Evolutionary conservation across 495 filamentous ascomycete species (phyloP).

Genomic region (Penicillium goetzii): DNA sequence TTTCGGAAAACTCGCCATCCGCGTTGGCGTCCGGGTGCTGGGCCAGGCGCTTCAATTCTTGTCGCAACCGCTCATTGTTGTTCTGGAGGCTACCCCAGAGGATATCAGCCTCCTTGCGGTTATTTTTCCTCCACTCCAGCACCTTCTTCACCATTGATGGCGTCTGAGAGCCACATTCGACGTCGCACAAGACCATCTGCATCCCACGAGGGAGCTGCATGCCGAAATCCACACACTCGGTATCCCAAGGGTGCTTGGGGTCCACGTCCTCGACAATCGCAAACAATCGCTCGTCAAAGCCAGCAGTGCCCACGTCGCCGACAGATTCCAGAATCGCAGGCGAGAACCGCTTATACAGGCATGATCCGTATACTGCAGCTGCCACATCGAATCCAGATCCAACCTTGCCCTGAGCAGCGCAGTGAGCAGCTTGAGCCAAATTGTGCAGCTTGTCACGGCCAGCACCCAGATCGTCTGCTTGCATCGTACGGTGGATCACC

Average conservation of each 20-base stretch:
- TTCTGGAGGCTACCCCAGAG: constrained; percentile 76
- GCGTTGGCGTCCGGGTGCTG: constrained; percentile 37
- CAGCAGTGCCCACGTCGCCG: constrained; percentile 62
- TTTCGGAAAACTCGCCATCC: constrained; percentile 37
- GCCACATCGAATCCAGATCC: constrained; percentile 98
- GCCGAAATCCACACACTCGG: constrained; percentile 64
- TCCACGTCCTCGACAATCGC: constrained; percentile 64
- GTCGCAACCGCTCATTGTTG: constrained; percentile 72
- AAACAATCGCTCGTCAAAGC: constrained; percentile 69
- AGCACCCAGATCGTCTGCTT: constrained; percentile 58
- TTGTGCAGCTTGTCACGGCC: constrained; percentile 73
- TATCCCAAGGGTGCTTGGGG: constrained; percentile 69
- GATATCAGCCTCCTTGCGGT: constrained; percentile 64
- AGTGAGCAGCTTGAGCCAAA: constrained; percentile 89
- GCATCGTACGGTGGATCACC: constrained; percentile 76
- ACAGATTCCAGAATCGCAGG: constrained; percentile 69
- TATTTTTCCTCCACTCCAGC: constrained; percentile 74
- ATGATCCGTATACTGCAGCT: constrained; percentile 86
- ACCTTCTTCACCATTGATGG: constrained; percentile 95
- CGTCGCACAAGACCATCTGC: constrained; percentile 88
- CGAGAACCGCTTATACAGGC: constrained; percentile 88
- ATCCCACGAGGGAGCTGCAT: constrained; percentile 68
- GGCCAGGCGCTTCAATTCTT: constrained; percentile 56
- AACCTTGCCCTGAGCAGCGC: constrained; percentile 94
- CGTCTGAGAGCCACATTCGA: constrained; percentile 91